Evolutionary conservation across 1,139 yeast genomes (phyloP).

Genomic region (Blastobotrys petasosporus): DNA sequence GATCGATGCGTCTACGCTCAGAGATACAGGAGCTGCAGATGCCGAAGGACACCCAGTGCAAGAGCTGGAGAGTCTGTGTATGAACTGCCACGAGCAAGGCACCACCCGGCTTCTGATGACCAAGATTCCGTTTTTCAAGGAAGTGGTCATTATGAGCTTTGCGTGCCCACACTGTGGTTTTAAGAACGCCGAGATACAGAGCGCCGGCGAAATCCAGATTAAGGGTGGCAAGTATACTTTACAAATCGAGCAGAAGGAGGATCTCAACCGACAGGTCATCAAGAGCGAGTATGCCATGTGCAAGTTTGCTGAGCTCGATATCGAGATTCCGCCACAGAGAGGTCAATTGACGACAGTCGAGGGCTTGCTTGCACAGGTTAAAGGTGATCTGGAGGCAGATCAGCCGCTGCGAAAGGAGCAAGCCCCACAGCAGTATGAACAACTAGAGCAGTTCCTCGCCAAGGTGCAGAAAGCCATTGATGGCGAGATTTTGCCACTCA

Average conservation of each 20-base stretch:
- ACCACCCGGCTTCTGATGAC: slow-evolving; percentile 78
- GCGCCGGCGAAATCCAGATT: slow-evolving; percentile 76
- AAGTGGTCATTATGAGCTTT: slow-evolving; percentile 90
- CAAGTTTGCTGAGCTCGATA: slow-evolving; percentile 74
- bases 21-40: slow-evolving; percentile 47
- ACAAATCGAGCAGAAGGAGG: slow-evolving; percentile 63
- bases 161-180: slow-evolving; percentile 93
- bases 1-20: slow-evolving; percentile 20
- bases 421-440: slow-evolving; percentile 70
- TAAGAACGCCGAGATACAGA: slow-evolving; percentile 87
- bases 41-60: slow-evolving; percentile 96
- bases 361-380: slow-evolving; percentile 78
- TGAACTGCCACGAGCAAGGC: slow-evolving; percentile 90
- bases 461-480: slow-evolving; percentile 54
- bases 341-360: slow-evolving; percentile 93
- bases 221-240: slow-evolving; percentile 75
- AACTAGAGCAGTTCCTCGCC: slow-evolving; percentile 63
- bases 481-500: slow-evolving; percentile 70
- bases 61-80: slow-evolving; percentile 89
- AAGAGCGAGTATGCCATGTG: slow-evolving; percentile 86
- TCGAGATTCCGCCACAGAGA: slow-evolving; percentile 91
- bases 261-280: slow-evolving; percentile 84
- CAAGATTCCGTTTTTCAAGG: slow-evolving; percentile 85
- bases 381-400: slow-evolving; percentile 72
- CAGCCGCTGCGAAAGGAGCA: slow-evolving; percentile 68